Evolutionary conservation across 2,329 filamentous ascomycete species (phyloP).

Genomic region (Fusarium longipes): DNA sequence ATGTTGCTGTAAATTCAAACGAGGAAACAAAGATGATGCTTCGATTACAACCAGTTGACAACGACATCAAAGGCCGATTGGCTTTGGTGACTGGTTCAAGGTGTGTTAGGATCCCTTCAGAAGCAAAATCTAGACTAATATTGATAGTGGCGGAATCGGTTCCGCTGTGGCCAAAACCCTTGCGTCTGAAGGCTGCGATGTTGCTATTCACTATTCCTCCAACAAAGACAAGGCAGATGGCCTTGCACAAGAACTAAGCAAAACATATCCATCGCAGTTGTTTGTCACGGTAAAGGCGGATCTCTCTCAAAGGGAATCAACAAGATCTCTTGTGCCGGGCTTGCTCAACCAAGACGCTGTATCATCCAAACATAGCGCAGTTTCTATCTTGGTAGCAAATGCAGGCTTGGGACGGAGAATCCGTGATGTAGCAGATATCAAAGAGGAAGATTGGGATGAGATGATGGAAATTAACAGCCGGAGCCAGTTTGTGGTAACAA

Average conservation of each 20-base stretch:
- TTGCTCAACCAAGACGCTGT: constrained; percentile 1
- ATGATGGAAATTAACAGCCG: constrained; percentile 51
- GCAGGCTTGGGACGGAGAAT: constrained; percentile 51
- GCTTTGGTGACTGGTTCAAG: constrained; percentile 39
- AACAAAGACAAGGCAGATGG: constrained; percentile 50
- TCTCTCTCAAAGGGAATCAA: constrained; percentile 23
- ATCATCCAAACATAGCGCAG: constrained; percentile 37
- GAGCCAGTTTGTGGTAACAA: constrained; percentile 52
- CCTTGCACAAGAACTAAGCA: constrained; percentile 41
- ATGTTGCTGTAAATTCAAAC: not conserved
- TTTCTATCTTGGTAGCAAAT: constrained; percentile 51
- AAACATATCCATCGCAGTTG: not conserved
- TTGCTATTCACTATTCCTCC: constrained; percentile 51
- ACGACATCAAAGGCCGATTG: constrained; percentile 30
- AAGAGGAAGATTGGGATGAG: constrained; percentile 53
- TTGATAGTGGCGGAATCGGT: constrained; percentile 51
- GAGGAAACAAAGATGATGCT: constrained; percentile 1
- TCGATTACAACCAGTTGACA: constrained; percentile 26
- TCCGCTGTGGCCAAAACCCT: constrained; percentile 48
- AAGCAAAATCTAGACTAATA: not conserved
- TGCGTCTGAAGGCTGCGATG: constrained; percentile 52
- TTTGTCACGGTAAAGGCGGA: constrained; percentile 20
- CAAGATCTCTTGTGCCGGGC: constrained; percentile 6
- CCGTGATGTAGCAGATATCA: constrained; percentile 49
- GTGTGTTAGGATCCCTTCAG: not conserved